phyloP scores from a whole-genome alignment of 1,284 basidiomycete genomes.

The Trametes versicolor region DNA sequence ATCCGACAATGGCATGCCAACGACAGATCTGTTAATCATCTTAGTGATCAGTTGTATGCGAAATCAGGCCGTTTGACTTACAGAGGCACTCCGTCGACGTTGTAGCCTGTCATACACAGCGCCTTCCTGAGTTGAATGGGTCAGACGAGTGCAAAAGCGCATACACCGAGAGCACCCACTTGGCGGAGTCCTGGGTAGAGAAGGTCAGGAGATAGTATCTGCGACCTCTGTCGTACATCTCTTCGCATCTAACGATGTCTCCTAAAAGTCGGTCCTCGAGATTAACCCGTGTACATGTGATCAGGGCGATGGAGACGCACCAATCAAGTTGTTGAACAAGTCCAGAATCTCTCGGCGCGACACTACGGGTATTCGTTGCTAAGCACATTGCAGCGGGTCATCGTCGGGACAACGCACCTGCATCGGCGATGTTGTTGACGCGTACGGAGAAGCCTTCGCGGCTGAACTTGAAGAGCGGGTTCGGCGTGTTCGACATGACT shows the following conservation, averaged over 20 bases:
- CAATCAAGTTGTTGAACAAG: slow-evolving; percentile 65
- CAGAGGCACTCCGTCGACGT: slow-evolving; percentile 63
- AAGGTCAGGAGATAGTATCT: slow-evolving; percentile 62
- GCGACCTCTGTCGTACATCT: slow-evolving; percentile 50
- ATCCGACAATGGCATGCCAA: slow-evolving; percentile 32
- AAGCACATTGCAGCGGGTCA: slow-evolving; percentile 1
- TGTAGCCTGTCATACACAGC: slow-evolving; percentile 72
- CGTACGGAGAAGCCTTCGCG: slow-evolving; percentile 51
- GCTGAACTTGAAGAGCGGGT: slow-evolving; percentile 47
- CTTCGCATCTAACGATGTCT: slow-evolving; percentile 55
- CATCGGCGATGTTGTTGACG: slow-evolving; percentile 54
- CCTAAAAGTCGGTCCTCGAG: slow-evolving; percentile 44
- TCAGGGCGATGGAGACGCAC: slow-evolving; percentile 43
- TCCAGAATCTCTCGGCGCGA: slow-evolving; percentile 61
- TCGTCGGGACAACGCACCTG: slow-evolving; percentile 44
- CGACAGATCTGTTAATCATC: slow-evolving; percentile 47
- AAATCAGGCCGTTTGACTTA: slow-evolving; percentile 44
- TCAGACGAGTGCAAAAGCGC: slow-evolving; percentile 14
- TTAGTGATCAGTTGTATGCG: slow-evolving; percentile 15
- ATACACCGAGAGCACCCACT: slow-evolving; percentile 46
- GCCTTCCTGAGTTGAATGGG: slow-evolving; percentile 58
- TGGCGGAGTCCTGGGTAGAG: slow-evolving; percentile 55
- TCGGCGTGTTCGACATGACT: slow-evolving; percentile 37
- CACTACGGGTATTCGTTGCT: slow-evolving; percentile 42
- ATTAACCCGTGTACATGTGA: slow-evolving; percentile 5